Conservation (phyloP, 164 flowering plant genomes). For the Buxus sempervirens region DNA sequence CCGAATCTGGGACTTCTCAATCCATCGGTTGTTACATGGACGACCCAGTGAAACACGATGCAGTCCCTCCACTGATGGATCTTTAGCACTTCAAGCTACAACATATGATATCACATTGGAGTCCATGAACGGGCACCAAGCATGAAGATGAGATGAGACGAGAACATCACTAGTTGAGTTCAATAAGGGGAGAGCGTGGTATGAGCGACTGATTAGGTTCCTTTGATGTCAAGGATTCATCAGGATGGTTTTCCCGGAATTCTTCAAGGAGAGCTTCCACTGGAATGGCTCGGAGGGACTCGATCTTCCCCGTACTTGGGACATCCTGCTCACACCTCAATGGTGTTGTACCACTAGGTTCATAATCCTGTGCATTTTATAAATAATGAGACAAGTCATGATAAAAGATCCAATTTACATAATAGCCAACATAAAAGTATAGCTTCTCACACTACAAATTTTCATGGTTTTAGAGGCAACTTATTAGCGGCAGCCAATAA, state of each 20-base stretch:
- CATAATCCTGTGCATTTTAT: conserved; percentile 61
- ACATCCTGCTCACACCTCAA: conserved; percentile 52
- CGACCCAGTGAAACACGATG: background rate
- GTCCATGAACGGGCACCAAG: too few species aligned
- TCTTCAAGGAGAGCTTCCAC: conserved; percentile 73
- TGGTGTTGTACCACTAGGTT: conserved; percentile 85
- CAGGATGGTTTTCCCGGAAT: conserved; percentile 74
- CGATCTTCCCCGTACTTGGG: conserved; percentile 72
- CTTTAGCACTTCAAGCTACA: background rate
- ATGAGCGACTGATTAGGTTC: conserved; percentile 57
- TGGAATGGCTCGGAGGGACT: conserved; percentile 76
- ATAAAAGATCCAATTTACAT: too few species aligned
- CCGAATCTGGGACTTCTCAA: background rate
- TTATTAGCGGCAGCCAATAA: too few species aligned
- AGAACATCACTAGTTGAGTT: conserved; percentile 40
- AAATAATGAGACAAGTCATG: too few species aligned
- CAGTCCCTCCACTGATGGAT: background rate
- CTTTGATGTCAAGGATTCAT: conserved; percentile 47
- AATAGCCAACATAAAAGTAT: too few species aligned
- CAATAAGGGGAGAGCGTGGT: conserved; percentile 74
- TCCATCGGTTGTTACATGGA: background rate
- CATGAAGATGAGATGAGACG: background rate
- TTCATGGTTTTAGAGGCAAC: too few species aligned
- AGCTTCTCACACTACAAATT: too few species aligned
- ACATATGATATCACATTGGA: too few species aligned